These are phyloP conservation scores for Ceratobasidium sp. DNA, from an alignment of 1,284 basidiomycete genomes.

Conservation along the genomic window DNA sequence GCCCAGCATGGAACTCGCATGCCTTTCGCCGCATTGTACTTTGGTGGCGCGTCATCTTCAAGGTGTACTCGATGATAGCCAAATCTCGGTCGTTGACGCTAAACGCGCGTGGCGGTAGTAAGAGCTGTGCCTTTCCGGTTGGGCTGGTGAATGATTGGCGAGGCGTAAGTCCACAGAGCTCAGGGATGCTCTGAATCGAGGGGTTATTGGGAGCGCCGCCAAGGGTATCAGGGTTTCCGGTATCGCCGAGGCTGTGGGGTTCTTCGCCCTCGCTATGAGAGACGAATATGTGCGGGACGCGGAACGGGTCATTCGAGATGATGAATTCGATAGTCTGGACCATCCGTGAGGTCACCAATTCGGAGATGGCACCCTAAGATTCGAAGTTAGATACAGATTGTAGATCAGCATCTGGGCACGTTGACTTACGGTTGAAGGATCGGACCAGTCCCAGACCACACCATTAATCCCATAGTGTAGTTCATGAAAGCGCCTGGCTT, in stretches of 20 bases:
- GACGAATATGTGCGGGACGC: conserved; percentile 36
- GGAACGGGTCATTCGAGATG: conserved; percentile 35
- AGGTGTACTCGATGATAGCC: background rate
- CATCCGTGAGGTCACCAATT: conserved; percentile 20
- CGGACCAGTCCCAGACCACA: conserved; percentile 33
- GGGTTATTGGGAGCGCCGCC: background rate
- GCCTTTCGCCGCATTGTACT: conserved; percentile 18
- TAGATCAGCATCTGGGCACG: background rate
- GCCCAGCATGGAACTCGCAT: conserved; percentile 25
- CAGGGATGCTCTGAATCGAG: background rate
- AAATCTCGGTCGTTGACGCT: conserved; percentile 30
- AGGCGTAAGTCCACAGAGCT: conserved; percentile 30
- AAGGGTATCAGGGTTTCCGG: conserved; percentile 35
- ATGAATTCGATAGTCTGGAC: conserved; percentile 36
- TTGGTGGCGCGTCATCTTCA: conserved; percentile 8
- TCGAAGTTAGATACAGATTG: conserved; percentile 8
- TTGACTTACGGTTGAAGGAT: conserved; percentile 36
- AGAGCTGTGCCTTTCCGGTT: conserved; percentile 32
- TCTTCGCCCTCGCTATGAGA: conserved; percentile 42
- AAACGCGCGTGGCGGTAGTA: conserved; percentile 31
- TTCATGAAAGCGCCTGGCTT: conserved; percentile 22
- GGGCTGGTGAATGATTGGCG: conserved; percentile 27
- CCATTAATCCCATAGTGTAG: conserved; percentile 35
- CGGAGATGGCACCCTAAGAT: conserved; percentile 22
- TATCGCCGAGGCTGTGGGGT: conserved; percentile 13